Evolutionary conservation across 306 rosid genomes (phyloP).

Genomic region (Alnus rubra): DNA sequence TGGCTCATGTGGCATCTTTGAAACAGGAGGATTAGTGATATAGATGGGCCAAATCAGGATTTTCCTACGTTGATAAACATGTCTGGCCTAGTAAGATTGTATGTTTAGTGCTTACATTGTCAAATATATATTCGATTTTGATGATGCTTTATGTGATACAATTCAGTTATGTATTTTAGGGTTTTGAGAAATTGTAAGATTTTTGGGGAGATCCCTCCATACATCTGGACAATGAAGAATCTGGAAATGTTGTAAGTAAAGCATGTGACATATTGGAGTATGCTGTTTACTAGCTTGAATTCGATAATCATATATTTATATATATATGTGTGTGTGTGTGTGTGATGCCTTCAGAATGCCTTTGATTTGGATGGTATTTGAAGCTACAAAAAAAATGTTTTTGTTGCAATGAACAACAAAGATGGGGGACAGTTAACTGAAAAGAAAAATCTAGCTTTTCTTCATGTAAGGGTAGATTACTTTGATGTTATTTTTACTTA

Average conservation of each 20-base stretch:
- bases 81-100: constrained; percentile 51
- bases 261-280: constrained; percentile 10
- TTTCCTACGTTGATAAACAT: constrained; percentile 60
- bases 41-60: constrained; percentile 58
- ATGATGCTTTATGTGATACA: constrained; percentile 32
- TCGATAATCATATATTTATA: too few relatives aligned
- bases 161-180: constrained; percentile 44
- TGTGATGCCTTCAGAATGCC: too few relatives aligned
- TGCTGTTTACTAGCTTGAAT: neutral
- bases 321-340: too few relatives aligned
- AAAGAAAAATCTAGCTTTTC: too few relatives aligned
- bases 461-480: too few relatives aligned
- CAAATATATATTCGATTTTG: constrained; percentile 13
- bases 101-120: constrained; percentile 37
- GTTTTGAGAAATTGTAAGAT: constrained; percentile 80
- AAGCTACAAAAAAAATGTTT: too few relatives aligned
- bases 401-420: too few relatives aligned
- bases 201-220: constrained; percentile 69
- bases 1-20: constrained; percentile 21
- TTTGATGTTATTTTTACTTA: too few relatives aligned
- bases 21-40: constrained; percentile 77
- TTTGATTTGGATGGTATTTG: too few relatives aligned
- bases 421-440: too few relatives aligned
- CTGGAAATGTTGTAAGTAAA: constrained; percentile 63
- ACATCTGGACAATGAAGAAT: constrained; percentile 56